Evolutionary conservation across 2,329 filamentous ascomycete species (phyloP).

Genomic region (Colletotrichum lindemuthianum): DNA sequence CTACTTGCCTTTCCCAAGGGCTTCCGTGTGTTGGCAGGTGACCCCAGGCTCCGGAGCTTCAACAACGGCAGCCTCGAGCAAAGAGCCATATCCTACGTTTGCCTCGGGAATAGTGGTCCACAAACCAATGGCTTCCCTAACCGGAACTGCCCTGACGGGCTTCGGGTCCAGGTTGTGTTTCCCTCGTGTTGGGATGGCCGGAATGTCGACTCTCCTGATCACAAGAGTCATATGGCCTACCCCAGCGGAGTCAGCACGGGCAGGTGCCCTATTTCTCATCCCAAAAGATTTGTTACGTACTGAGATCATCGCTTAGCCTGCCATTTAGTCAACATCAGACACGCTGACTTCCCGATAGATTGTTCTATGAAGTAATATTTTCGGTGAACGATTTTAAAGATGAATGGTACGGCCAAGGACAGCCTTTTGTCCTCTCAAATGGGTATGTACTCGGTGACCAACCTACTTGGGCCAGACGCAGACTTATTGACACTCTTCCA

Average conservation of each 20-base stretch:
- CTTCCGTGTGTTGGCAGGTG: slow-evolving; percentile 74
- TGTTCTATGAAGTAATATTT: slow-evolving; percentile 70
- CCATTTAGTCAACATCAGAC: background rate
- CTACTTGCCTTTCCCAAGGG: slow-evolving; percentile 68
- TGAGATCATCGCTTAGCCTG: background rate
- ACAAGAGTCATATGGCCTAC: slow-evolving; percentile 67
- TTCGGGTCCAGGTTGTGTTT: slow-evolving; percentile 65
- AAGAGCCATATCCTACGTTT: slow-evolving; percentile 65
- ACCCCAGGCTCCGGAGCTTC: slow-evolving; percentile 56
- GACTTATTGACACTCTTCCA: slow-evolving; percentile 51
- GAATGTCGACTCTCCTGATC: slow-evolving; percentile 63
- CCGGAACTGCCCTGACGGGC: slow-evolving; percentile 61
- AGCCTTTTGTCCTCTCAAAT: slow-evolving; percentile 75
- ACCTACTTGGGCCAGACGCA: background rate
- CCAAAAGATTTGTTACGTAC: slow-evolving; percentile 61
- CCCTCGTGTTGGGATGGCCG: slow-evolving; percentile 72
- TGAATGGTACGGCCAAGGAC: slow-evolving; percentile 62
- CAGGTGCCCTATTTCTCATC: slow-evolving; percentile 59
- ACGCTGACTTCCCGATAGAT: slow-evolving; percentile 22
- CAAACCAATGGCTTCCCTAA: slow-evolving; percentile 64
- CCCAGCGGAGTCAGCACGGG: slow-evolving; percentile 58
- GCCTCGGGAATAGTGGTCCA: slow-evolving; percentile 56
- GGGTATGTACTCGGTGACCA: slow-evolving; percentile 48
- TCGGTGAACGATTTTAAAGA: slow-evolving; percentile 62
- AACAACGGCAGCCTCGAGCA: slow-evolving; percentile 55